phyloP scores from a whole-genome alignment of 2,329 filamentous ascomycete species.

The Aspergillus carbonarius region DNA sequence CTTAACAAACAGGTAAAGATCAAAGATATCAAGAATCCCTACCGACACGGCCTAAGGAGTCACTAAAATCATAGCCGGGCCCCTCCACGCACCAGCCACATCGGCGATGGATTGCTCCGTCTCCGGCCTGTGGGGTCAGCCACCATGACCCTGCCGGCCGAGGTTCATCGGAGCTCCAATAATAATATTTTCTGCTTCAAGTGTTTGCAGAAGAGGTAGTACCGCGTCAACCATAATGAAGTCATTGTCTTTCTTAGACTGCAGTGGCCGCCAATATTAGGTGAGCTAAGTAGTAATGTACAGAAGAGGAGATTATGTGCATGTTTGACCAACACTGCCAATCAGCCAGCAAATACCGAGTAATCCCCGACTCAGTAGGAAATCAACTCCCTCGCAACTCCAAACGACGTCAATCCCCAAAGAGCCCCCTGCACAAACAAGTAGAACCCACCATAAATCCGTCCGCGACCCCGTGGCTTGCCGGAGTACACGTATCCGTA shows the following conservation, averaged over 20 bases:
- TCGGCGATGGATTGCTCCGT: slow-evolving; percentile 10
- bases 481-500: slow-evolving; percentile 47
- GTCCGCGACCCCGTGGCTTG: slow-evolving; percentile 40
- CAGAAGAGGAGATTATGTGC: not conserved
- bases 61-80: slow-evolving; percentile 4
- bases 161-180: not conserved
- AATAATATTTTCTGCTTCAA: not conserved
- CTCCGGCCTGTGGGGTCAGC: slow-evolving; percentile 12
- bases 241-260: not conserved
- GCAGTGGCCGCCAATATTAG: not conserved
- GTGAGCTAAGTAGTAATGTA: not conserved
- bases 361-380: slow-evolving; percentile 17
- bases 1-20: not conserved
- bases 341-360: not conserved
- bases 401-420: slow-evolving; percentile 41
- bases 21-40: not conserved
- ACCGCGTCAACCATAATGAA: not conserved
- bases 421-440: slow-evolving; percentile 43
- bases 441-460: slow-evolving; percentile 35
- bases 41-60: not conserved
- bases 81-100: slow-evolving; percentile 6
- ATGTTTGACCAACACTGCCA: not conserved
- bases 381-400: slow-evolving; percentile 33
- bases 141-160: slow-evolving; percentile 7
- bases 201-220: not conserved